Evolutionary conservation across 2,329 filamentous ascomycete genomes (phyloP).

Genomic region (Rhexocercosporidium sp.): DNA sequence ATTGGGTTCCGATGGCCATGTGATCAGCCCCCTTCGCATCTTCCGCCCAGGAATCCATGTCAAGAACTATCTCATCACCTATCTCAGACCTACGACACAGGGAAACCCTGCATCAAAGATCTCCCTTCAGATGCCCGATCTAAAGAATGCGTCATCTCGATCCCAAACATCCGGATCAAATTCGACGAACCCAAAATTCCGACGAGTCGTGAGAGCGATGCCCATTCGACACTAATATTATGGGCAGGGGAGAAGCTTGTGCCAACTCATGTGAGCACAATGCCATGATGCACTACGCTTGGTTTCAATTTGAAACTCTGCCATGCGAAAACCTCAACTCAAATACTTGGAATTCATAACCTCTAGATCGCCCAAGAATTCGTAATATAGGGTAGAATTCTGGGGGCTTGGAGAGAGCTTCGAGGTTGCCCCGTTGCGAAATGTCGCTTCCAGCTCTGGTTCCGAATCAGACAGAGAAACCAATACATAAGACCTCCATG

Average conservation of each 20-base stretch:
- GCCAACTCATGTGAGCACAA: not conserved
- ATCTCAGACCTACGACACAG: not conserved
- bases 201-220: not conserved
- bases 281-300: not conserved
- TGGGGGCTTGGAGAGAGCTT: not conserved
- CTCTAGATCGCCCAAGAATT: too few relatives aligned
- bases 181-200: not conserved
- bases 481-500: slow-evolving; percentile 5
- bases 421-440: not conserved
- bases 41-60: not conserved
- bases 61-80: not conserved
- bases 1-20: not conserved
- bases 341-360: not conserved
- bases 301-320: not conserved
- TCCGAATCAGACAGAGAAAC: slow-evolving; percentile 9
- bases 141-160: not conserved
- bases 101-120: not conserved
- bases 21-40: not conserved
- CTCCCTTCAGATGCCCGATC: not conserved
- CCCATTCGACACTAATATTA: not conserved
- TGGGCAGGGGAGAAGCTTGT: not conserved
- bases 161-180: not conserved
- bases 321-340: not conserved
- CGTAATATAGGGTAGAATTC: not conserved
- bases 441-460: slow-evolving; percentile 11